Percentiles rank a stretch among this genome's conserved stretches.
phyloP scores from a whole-genome alignment of 345 rosid species.

The Clausena lansium region DNA sequence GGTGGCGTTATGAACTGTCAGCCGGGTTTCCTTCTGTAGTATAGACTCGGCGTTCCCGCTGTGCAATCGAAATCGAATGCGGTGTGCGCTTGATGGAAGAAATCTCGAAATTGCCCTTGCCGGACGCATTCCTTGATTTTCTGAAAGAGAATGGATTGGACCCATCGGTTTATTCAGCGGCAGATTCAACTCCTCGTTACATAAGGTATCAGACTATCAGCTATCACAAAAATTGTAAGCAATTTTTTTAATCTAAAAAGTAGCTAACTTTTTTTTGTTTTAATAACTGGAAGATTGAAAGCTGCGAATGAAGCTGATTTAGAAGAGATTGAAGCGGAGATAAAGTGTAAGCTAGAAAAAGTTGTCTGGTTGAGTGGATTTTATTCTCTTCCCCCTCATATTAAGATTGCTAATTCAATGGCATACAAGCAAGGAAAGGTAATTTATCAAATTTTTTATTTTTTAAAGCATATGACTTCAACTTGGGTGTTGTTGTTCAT shows the following conservation, averaged over 20 bases:
- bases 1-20: too few species aligned
- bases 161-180: conserved; percentile 60
- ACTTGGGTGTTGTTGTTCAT: neutral
- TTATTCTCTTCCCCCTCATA: conserved; percentile 66
- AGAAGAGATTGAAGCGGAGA: conserved; percentile 59
- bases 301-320: conserved; percentile 53
- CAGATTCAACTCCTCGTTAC: conserved; percentile 71
- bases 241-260: neutral
- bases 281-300: conserved; percentile 52
- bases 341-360: conserved; percentile 61
- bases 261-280: neutral
- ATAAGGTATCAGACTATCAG: conserved; percentile 59
- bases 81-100: conserved; percentile 36
- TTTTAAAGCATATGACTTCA: neutral
- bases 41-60: too few species aligned
- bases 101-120: conserved; percentile 46
- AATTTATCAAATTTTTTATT: neutral
- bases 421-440: conserved; percentile 81
- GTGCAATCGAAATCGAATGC: too few species aligned
- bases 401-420: conserved; percentile 69
- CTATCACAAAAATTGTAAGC: conserved; percentile 20
- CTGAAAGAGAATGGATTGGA: conserved; percentile 63
- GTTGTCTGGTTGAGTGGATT: conserved; percentile 76
- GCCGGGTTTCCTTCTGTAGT: too few species aligned
- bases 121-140: conserved; percentile 60